Evolutionary conservation across 768 basidiomycete genomes (phyloP), one percentile per base, ranked within the genome.

Genomic region (Leucogyrophana mollusca): DNA sequence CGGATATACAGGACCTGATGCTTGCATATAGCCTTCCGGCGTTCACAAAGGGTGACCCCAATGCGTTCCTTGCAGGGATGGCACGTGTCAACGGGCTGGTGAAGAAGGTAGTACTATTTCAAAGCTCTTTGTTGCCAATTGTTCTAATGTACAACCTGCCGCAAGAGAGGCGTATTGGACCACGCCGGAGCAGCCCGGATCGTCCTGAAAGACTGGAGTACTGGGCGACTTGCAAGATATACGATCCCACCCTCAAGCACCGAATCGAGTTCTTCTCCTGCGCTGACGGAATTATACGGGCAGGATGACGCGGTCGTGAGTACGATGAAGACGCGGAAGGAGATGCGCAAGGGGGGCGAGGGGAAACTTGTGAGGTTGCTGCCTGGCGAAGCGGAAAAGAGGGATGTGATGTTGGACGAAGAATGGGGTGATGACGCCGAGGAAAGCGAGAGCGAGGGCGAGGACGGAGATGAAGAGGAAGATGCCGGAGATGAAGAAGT

Each of bases 201-300:
- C 48, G 73, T 96, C 30, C 74, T 96, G 35, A 82, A 87, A 9
- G 92, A 95, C 68, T 96, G 93, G 93, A 80, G 74, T 49, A 75
- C 73, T 6, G 85, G 86, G 43, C 84, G 79, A 52, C 73, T 95
- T 56, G 76, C 81, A 20, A 79, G 86, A 49, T 94, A 87, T 67
- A 82, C 86, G 4, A 64, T 72, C 39, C 85, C 87, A 1, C 70
- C 76, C 3, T 37, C 64, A 0, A 39, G 52, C 6, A 16, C 46
- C 3, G 21, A 48, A 10, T 22, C 52, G 8, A 18, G 49, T 25
- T 39, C 14, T 4, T 54, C 53, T 22, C 22, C 35, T 46, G 49
- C 61, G 21, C 48, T 66, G 9, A 49, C 59, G 16, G 58, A 66
- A 24, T 50, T 76, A 6, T 75, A 77, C 53, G 63, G 66, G 2